A percentile compares a stretch with the other conserved stretches of the same genome.
phyloP scores from a whole-genome alignment of 768 basidiomycete species.

The Pleurotus cornucopiae region DNA sequence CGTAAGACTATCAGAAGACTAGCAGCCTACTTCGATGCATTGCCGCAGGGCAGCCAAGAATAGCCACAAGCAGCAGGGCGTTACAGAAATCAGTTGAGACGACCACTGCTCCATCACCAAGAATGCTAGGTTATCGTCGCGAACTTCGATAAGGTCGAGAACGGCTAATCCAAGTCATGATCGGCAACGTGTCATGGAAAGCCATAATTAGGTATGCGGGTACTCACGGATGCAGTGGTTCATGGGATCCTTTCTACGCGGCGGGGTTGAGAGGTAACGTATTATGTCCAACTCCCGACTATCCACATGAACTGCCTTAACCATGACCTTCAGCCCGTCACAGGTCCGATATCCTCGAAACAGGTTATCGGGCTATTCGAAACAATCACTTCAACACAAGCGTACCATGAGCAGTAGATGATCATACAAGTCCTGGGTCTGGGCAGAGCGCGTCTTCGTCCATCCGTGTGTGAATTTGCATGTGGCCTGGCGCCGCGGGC shows the following conservation, averaged over 20 bases:
- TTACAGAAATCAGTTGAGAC: constrained; percentile 48
- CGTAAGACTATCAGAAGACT: not conserved
- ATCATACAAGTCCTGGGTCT: constrained; percentile 66
- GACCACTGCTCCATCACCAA: constrained; percentile 85
- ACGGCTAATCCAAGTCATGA: constrained; percentile 41
- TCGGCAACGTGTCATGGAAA: constrained; percentile 7
- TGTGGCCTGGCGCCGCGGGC: constrained; percentile 19
- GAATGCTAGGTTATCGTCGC: constrained; percentile 50
- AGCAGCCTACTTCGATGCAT: constrained; percentile 55
- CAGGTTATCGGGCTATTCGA: constrained; percentile 58
- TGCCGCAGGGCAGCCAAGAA: constrained; percentile 60
- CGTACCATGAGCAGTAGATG: not conserved
- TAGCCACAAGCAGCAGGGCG: constrained; percentile 44
- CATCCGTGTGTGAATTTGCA: constrained; percentile 22
- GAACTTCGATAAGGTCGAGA: constrained; percentile 54
- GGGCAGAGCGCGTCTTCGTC: constrained; percentile 62
- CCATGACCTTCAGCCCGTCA: constrained; percentile 51
- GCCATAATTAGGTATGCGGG: constrained; percentile 1
- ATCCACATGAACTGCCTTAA: constrained; percentile 62
- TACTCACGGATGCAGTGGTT: constrained; percentile 76
- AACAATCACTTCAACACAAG: constrained; percentile 9
- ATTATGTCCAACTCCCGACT: constrained; percentile 65
- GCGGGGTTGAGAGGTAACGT: constrained; percentile 47
- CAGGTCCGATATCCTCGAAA: constrained; percentile 58
- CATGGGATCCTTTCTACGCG: constrained; percentile 53